Percentiles rank a stretch among this genome's conserved stretches.
Conservation (phyloP, 164 flowering plant genomes). For the Akebia trifoliata region DNA sequence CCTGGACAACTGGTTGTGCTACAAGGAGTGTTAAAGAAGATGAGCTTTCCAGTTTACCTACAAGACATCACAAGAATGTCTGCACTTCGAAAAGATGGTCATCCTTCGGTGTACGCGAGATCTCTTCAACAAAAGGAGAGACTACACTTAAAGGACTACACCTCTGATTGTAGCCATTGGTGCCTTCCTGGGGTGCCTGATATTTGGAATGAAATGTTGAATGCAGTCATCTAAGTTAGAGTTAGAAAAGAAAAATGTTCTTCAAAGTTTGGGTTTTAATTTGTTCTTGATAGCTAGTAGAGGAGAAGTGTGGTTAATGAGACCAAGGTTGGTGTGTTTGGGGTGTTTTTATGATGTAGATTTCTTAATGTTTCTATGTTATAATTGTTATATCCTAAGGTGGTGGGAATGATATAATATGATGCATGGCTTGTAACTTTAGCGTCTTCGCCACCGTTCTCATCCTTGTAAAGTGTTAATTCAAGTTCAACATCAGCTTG, state of each 20-base stretch:
- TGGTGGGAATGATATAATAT: no score
- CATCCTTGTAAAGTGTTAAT: no score
- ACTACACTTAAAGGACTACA: conserved; percentile 12
- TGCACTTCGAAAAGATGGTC: conserved; percentile 67
- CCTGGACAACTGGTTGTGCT: conserved; percentile 49
- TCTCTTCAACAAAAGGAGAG: conserved; percentile 30
- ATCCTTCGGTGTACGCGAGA: conserved; percentile 64
- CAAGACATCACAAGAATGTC: conserved; percentile 74
- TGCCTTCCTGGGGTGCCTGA: conserved; percentile 39
- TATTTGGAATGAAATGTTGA: conserved; percentile 33
- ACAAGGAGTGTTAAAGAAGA: conserved; percentile 49
- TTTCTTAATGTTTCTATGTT: no score
- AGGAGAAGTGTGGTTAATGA: neutral
- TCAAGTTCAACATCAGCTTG: no score
- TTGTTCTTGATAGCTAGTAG: no score
- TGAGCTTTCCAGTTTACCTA: conserved; percentile 67
- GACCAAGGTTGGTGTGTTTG: no score
- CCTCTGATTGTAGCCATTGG: conserved; percentile 38
- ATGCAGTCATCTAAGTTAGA: conserved; percentile 8
- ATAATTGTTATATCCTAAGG: no score
- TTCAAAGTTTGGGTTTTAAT: no score
- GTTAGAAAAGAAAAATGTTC: neutral
- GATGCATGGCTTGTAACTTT: no score
- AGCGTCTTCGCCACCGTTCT: no score
- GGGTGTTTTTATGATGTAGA: no score